Evolutionary conservation across 1,284 basidiomycete species (phyloP).

Genomic region (Ustilago trichophora): DNA sequence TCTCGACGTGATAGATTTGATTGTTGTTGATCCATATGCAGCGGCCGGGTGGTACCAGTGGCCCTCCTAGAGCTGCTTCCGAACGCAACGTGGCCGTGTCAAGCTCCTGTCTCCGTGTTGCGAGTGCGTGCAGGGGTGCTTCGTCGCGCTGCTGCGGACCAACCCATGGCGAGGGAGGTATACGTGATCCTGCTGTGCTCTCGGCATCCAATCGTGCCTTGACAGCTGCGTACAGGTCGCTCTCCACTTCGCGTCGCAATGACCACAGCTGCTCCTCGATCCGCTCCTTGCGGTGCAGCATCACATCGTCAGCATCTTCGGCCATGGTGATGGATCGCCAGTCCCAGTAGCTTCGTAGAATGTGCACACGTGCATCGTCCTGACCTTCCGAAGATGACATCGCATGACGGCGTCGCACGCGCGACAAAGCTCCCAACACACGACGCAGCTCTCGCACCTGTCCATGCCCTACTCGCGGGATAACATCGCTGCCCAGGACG

Average conservation of each 20-base stretch:
- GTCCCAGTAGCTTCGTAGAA: conserved; percentile 59
- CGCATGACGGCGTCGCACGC: conserved; percentile 57
- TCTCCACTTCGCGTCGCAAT: conserved; percentile 62
- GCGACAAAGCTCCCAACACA: conserved; percentile 60
- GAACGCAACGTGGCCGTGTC: conserved; percentile 58
- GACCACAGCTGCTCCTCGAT: conserved; percentile 62
- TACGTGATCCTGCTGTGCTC: conserved; percentile 8
- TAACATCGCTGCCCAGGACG: conserved; percentile 60
- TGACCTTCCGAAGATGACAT: conserved; percentile 35
- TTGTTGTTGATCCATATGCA: conserved; percentile 55
- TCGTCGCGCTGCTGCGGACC: conserved; percentile 41
- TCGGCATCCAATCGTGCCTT: conserved; percentile 47
- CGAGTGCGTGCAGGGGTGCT: conserved; percentile 57
- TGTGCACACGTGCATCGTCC: conserved; percentile 54
- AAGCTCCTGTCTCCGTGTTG: conserved; percentile 52
- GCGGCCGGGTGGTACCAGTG: conserved; percentile 59
- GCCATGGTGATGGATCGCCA: conserved; percentile 53
- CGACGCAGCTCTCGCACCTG: conserved; percentile 64
- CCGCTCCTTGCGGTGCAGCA: conserved; percentile 53
- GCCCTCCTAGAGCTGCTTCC: conserved; percentile 56
- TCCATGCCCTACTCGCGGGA: conserved; percentile 63
- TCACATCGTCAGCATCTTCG: conserved; percentile 50
- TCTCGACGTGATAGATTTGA: conserved; percentile 53
- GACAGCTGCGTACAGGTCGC: conserved; percentile 60
- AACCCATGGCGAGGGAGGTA: conserved; percentile 61